Percentiles rank a stretch among this genome's conserved stretches.
Conservation (phyloP, 208 protist species). For the Trypanosoma conorhini region DNA sequence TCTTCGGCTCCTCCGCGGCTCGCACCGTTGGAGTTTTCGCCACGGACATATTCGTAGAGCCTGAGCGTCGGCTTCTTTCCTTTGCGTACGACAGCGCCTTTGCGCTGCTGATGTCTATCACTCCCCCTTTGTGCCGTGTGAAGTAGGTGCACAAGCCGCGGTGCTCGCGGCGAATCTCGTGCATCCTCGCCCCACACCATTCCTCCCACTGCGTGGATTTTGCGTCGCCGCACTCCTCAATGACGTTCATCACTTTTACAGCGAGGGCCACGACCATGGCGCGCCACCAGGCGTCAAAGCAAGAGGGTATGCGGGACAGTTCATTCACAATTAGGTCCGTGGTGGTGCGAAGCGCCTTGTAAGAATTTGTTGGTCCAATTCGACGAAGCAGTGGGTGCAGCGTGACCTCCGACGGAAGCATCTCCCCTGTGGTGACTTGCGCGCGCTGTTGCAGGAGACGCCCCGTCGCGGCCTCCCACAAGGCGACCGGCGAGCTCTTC, state of each 20-base stretch:
- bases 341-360: constrained; percentile 44
- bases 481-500: not conserved
- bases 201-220: constrained; percentile 38
- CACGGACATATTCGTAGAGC: not conserved
- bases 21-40: not conserved
- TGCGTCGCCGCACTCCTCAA: constrained; percentile 63
- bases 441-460: constrained; percentile 49
- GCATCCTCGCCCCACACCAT: constrained; percentile 41
- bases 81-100: constrained; percentile 8
- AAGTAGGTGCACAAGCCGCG: constrained; percentile 35
- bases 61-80: not conserved
- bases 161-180: constrained; percentile 37
- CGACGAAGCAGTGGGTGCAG: constrained; percentile 31
- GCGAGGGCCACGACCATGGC: constrained; percentile 80
- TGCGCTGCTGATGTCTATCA: constrained; percentile 13
- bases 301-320: constrained; percentile 46
- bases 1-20: not conserved
- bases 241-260: constrained; percentile 73
- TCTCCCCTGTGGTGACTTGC: constrained; percentile 53
- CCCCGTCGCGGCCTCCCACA: constrained; percentile 24
- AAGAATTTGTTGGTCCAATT: constrained; percentile 42
- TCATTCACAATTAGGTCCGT: constrained; percentile 41
- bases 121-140: constrained; percentile 29
- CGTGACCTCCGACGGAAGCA: constrained; percentile 25
- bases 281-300: constrained; percentile 90